These are phyloP conservation scores for Didymella pomorum DNA, from an alignment of 2,329 filamentous ascomycete species.

Conservation along the genomic window DNA sequence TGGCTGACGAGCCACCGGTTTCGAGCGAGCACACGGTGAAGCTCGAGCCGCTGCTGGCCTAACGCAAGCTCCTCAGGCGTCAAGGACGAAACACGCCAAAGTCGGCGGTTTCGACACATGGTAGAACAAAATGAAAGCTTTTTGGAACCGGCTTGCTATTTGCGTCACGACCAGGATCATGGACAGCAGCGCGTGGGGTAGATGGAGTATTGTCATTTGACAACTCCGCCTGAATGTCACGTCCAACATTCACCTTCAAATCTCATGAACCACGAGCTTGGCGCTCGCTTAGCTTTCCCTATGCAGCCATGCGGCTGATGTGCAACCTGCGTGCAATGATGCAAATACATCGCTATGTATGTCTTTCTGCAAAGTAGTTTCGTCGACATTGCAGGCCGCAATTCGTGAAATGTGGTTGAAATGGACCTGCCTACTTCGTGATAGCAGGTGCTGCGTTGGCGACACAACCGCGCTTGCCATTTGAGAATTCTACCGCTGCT, in stretches of 20 bases:
- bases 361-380: not conserved
- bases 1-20: slow-evolving; percentile 40
- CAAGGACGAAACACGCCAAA: slow-evolving; percentile 25
- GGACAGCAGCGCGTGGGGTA: slow-evolving; percentile 1
- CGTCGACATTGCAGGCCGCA: not conserved
- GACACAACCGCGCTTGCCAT: slow-evolving; percentile 9
- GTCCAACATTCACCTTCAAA: slow-evolving; percentile 29
- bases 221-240: slow-evolving; percentile 14
- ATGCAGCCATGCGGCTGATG: slow-evolving; percentile 11
- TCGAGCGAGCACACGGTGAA: slow-evolving; percentile 23
- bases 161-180: not conserved
- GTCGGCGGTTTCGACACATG: slow-evolving; percentile 15
- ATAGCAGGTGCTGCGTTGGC: slow-evolving; percentile 13
- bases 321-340: not conserved
- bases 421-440: not conserved
- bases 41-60: slow-evolving; percentile 22
- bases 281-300: slow-evolving; percentile 32
- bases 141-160: slow-evolving; percentile 16
- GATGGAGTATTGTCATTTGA: not conserved
- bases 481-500: slow-evolving; percentile 17
- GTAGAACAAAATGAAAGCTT: slow-evolving; percentile 10
- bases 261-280: slow-evolving; percentile 25
- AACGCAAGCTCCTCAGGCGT: slow-evolving; percentile 21
- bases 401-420: not conserved
- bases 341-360: not conserved